These are phyloP conservation scores for Elaeagnus macrophylla DNA, from an alignment of 306 rosid genomes.

Conservation along the genomic window DNA sequence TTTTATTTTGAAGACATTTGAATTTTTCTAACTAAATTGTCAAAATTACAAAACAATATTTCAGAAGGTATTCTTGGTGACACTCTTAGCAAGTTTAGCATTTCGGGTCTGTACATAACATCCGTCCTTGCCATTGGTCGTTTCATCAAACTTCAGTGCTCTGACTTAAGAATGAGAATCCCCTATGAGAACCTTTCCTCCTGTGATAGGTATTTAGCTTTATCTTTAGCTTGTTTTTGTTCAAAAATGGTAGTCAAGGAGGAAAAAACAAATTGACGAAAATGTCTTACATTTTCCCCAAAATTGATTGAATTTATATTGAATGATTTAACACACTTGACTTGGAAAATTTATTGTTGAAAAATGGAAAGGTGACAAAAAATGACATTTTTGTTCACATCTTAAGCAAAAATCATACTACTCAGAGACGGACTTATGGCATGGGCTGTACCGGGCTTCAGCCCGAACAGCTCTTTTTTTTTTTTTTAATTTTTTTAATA, in stretches of 20 bases:
- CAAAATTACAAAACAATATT: slow-evolving; percentile 14
- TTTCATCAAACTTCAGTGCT: slow-evolving; percentile 90
- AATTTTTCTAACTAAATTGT: background rate
- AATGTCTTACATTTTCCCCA: too few species aligned
- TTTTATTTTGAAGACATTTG: background rate
- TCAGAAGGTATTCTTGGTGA: slow-evolving; percentile 98
- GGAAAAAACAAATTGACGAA: too few species aligned
- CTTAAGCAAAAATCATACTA: background rate
- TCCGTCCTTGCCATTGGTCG: slow-evolving; percentile 98
- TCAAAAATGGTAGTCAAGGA: too few species aligned
- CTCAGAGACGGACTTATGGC: too few species aligned
- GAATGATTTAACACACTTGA: too few species aligned
- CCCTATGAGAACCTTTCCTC: slow-evolving; percentile 96
- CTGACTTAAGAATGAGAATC: slow-evolving; percentile 97
- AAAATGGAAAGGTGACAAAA: background rate
- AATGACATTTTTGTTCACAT: background rate
- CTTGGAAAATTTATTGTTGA: too few species aligned
- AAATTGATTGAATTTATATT: too few species aligned
- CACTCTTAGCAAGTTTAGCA: slow-evolving; percentile 99
- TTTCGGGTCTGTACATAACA: slow-evolving; percentile 99
- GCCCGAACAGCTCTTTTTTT: too few species aligned
- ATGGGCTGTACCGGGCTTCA: too few species aligned
- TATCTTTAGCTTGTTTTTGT: background rate
- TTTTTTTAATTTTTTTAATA: too few species aligned
- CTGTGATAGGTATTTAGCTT: slow-evolving; percentile 71